Percentiles rank a stretch among this genome's conserved stretches.
Evolutionary conservation across 2,329 filamentous ascomycete species (phyloP).

Genomic region (Annulohypoxylon truncatum): DNA sequence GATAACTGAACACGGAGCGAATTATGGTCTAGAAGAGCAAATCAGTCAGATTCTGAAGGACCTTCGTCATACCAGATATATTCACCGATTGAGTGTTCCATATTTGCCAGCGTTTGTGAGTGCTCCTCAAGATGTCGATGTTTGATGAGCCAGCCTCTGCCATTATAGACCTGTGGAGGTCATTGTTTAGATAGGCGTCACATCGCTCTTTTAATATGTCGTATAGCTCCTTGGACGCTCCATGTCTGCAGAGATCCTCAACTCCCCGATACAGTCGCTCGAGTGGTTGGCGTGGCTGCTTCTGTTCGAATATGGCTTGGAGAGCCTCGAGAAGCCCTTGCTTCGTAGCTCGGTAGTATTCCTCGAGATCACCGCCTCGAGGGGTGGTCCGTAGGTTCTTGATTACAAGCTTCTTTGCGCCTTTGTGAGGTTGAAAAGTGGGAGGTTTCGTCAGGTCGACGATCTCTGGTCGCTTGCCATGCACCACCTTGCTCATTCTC

Average conservation of each 20-base stretch:
- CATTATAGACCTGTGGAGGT: slow-evolving; percentile 67
- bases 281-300: slow-evolving; percentile 75
- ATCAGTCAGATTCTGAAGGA: slow-evolving; percentile 28
- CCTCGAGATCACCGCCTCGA: slow-evolving; percentile 70
- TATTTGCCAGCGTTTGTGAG: slow-evolving; percentile 72
- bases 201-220: slow-evolving; percentile 73
- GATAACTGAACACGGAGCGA: slow-evolving; percentile 90
- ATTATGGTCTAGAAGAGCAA: slow-evolving; percentile 65
- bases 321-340: slow-evolving; percentile 79
- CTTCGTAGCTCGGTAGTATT: slow-evolving; percentile 83
- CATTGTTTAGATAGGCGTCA: slow-evolving; percentile 72
- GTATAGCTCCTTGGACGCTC: slow-evolving; percentile 75
- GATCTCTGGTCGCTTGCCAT: slow-evolving; percentile 54
- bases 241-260: slow-evolving; percentile 89
- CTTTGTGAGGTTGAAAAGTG: slow-evolving; percentile 76
- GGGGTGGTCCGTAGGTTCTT: slow-evolving; percentile 84
- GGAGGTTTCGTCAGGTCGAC: slow-evolving; percentile 60
- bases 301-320: slow-evolving; percentile 75
- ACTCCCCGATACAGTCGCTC: slow-evolving; percentile 91
- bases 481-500: slow-evolving; percentile 46
- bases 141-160: slow-evolving; percentile 63
- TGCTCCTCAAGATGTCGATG: slow-evolving; percentile 70
- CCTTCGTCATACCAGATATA: slow-evolving; percentile 15
- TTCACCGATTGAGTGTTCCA: slow-evolving; percentile 84
- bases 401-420: slow-evolving; percentile 88